phyloP scores from a whole-genome alignment of 2,329 filamentous ascomycete genomes.

The Pyricularia sp. region DNA sequence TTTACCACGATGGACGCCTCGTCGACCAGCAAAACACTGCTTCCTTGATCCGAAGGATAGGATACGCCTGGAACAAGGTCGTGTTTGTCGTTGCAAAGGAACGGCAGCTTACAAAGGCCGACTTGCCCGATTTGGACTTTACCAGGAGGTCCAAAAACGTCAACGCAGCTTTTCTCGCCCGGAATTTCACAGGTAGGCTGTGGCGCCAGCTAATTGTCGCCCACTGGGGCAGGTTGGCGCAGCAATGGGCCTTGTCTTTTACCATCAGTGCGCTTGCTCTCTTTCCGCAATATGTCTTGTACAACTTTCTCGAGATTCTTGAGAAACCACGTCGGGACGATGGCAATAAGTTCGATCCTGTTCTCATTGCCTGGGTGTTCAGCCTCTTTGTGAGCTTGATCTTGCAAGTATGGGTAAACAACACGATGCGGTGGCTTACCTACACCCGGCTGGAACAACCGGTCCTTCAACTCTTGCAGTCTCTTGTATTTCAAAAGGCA shows the following conservation, averaged over 20 bases:
- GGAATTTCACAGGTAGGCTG: constrained; percentile 12
- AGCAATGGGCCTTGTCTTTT: constrained; percentile 19
- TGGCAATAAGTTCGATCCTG: constrained; percentile 10
- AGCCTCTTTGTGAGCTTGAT: constrained; percentile 17
- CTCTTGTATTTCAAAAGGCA: constrained; percentile 22
- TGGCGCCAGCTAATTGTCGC: constrained; percentile 20
- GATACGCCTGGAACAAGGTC: constrained; percentile 19
- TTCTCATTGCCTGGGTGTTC: constrained; percentile 19
- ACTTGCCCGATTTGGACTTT: constrained; percentile 19
- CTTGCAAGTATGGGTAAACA: constrained; percentile 18
- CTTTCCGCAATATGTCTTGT: constrained; percentile 21
- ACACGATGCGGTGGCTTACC: constrained; percentile 20
- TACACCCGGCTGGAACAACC: constrained; percentile 19
- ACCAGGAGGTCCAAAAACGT: constrained; percentile 16
- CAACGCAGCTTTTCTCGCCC: constrained; percentile 11
- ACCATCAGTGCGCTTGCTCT: constrained; percentile 17
- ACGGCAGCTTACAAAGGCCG: constrained; percentile 17
- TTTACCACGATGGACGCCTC: constrained; percentile 15
- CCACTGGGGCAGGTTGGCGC: constrained; percentile 13
- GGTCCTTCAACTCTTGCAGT: constrained; percentile 18
- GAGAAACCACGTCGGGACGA: constrained; percentile 10
- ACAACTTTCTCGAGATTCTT: constrained; percentile 20
- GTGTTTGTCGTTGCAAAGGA: constrained; percentile 17
- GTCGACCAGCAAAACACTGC: constrained; percentile 23
- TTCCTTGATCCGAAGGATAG: constrained; percentile 15